Conservation (phyloP, 169 alveolate genomes). For the Amoebophrya sp. region DNA sequence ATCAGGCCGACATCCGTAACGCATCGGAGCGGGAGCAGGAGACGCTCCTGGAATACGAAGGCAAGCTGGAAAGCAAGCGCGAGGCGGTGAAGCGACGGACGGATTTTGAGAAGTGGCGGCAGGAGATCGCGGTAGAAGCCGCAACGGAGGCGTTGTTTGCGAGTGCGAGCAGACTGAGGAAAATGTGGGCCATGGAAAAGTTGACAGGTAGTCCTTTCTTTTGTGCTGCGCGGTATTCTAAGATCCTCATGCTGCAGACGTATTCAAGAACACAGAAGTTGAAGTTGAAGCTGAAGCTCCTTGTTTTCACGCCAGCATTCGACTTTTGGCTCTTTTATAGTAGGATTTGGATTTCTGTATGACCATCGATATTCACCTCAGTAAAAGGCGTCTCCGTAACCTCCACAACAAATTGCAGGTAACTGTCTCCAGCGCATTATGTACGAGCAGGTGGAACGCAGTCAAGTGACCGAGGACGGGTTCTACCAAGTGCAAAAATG, state of each 20-base stretch:
- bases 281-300: too few relatives aligned
- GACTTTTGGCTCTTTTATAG: too few relatives aligned
- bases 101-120: slow-evolving; percentile 18
- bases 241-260: too few relatives aligned
- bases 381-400: too few relatives aligned
- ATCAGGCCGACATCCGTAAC: neutral
- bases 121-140: slow-evolving; percentile 3
- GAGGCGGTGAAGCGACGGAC: slow-evolving; percentile 16
- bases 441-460: slow-evolving; percentile 28
- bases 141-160: slow-evolving; percentile 25
- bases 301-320: too few relatives aligned
- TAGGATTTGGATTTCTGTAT: too few relatives aligned
- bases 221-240: too few relatives aligned
- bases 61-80: neutral
- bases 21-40: neutral
- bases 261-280: too few relatives aligned
- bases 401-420: too few relatives aligned
- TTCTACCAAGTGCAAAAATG: too few relatives aligned
- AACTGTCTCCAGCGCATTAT: slow-evolving; percentile 30
- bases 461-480: slow-evolving; percentile 30
- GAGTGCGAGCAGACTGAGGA: slow-evolving; percentile 19
- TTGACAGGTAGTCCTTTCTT: too few relatives aligned
- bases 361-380: too few relatives aligned
- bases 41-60: neutral
- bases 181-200: slow-evolving; percentile 31